Percentiles rank a stretch among this genome's conserved stretches.
Conservation (phyloP, 768 basidiomycete species). For the Auriscalpium vulgare region DNA sequence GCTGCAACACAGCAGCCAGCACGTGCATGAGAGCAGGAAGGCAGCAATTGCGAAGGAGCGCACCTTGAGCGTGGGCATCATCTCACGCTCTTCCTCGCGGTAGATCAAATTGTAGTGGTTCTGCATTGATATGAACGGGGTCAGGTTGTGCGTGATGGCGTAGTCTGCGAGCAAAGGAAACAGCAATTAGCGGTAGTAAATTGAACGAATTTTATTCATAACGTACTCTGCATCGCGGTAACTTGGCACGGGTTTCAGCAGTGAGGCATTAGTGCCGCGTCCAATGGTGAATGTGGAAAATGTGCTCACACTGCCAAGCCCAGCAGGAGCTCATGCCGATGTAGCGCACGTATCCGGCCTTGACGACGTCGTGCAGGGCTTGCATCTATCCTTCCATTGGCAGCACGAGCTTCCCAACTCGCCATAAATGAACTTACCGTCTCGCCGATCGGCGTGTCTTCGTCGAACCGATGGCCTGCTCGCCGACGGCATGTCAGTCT, state of each 20-base stretch:
- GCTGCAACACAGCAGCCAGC: constrained; percentile 5
- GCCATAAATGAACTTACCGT: constrained; percentile 12
- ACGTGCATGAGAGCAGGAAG: neutral
- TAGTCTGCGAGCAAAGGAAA: constrained; percentile 24
- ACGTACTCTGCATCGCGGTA: constrained; percentile 19
- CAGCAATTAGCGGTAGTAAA: neutral
- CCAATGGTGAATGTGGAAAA: neutral
- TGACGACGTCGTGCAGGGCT: constrained; percentile 38
- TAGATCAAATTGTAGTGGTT: constrained; percentile 50
- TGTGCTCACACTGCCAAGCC: constrained; percentile 25
- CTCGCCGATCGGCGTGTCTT: constrained; percentile 33
- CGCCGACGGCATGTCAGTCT: neutral
- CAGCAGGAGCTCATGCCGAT: constrained; percentile 31
- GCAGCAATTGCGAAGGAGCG: neutral
- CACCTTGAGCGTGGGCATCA: constrained; percentile 41
- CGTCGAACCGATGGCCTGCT: constrained; percentile 21
- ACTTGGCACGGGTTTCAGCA: neutral
- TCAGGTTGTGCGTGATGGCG: constrained; percentile 32
- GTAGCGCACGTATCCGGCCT: constrained; percentile 35
- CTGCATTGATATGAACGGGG: constrained; percentile 59
- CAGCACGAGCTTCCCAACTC: too few species aligned
- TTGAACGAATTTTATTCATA: neutral
- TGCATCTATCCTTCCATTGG: constrained; percentile 26
- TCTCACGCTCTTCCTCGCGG: constrained; percentile 54
- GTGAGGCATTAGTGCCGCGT: neutral